Evolutionary conservation across 805 yeast species (phyloP).

Genomic region (Cyberlindnera petersonii): DNA sequence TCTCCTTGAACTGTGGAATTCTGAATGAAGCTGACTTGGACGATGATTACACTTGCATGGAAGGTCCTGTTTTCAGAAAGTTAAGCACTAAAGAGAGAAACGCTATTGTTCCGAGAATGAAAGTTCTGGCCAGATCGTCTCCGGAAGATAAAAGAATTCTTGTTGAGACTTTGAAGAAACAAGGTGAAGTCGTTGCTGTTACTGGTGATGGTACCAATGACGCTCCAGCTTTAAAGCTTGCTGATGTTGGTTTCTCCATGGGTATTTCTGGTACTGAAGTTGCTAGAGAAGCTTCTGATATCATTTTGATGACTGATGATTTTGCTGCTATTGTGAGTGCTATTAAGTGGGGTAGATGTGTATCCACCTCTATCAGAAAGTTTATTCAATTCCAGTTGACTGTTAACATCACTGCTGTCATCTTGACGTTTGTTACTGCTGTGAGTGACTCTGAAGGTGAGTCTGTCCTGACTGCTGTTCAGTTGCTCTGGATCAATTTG

Average conservation of each 20-base stretch:
- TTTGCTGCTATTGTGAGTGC: conserved; percentile 94
- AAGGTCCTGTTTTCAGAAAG: conserved; percentile 85
- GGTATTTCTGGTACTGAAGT: conserved; percentile 98
- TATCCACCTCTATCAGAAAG: conserved; percentile 88
- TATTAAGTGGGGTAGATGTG: conserved; percentile 98
- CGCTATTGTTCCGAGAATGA: conserved; percentile 63
- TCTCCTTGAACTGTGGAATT: conserved; percentile 83
- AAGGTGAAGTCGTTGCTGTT: conserved; percentile 95
- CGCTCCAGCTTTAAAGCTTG: conserved; percentile 94
- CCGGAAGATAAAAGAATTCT: conserved; percentile 92
- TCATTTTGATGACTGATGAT: conserved; percentile 90
- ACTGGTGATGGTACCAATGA: conserved; percentile 99
- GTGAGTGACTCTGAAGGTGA: conserved; percentile 74
- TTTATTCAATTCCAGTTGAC: conserved; percentile 96
- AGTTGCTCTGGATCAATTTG: conserved; percentile 93
- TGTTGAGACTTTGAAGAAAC: conserved; percentile 71
- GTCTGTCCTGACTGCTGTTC: conserved; percentile 95
- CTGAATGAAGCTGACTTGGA: conserved; percentile 41
- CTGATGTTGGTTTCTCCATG: conserved; percentile 98
- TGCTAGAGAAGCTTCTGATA: conserved; percentile 95
- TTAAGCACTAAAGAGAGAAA: conserved; percentile 54
- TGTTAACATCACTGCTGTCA: conserved; percentile 95
- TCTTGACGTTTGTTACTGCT: conserved; percentile 89
- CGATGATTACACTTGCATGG: conserved; percentile 68
- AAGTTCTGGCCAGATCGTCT: conserved; percentile 88